Evolutionary conservation across 1,284 basidiomycete genomes (phyloP).

Genomic region (Blastosporella zonata): DNA sequence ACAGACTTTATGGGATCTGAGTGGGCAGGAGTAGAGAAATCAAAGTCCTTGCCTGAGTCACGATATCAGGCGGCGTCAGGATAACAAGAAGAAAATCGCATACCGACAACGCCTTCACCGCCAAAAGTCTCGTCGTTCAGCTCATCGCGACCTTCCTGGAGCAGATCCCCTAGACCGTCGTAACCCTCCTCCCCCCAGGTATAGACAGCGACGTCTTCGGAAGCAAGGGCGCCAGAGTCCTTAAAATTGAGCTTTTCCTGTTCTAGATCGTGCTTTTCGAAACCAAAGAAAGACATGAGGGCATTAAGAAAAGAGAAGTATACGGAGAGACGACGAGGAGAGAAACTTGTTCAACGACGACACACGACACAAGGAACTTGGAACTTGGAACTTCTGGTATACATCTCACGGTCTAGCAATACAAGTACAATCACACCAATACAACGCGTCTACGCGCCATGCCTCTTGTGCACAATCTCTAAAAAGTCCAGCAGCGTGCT

Average conservation of each 20-base stretch:
- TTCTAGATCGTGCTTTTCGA: slow-evolving; percentile 64
- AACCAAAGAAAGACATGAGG: slow-evolving; percentile 79
- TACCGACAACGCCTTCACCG: slow-evolving; percentile 62
- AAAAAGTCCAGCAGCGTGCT: slow-evolving; percentile 87
- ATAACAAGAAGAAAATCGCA: slow-evolving; percentile 14
- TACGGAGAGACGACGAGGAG: slow-evolving; percentile 5
- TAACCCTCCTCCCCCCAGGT: slow-evolving; percentile 90
- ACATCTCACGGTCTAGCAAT: slow-evolving; percentile 13
- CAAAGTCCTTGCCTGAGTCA: slow-evolving; percentile 83
- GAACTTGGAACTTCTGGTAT: slow-evolving; percentile 11
- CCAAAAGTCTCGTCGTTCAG: slow-evolving; percentile 98
- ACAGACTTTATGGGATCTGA: slow-evolving; percentile 28
- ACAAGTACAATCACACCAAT: slow-evolving; percentile 17
- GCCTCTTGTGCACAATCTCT: slow-evolving; percentile 59
- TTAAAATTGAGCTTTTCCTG: slow-evolving; percentile 56
- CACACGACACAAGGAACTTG: slow-evolving; percentile 2
- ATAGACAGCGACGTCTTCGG: slow-evolving; percentile 81
- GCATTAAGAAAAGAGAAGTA: slow-evolving; percentile 25
- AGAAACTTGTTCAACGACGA: not conserved
- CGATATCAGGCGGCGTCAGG: slow-evolving; percentile 10
- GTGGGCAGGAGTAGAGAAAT: slow-evolving; percentile 64
- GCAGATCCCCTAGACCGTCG: slow-evolving; percentile 84
- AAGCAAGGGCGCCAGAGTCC: slow-evolving; percentile 44
- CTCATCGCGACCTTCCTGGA: slow-evolving; percentile 88
- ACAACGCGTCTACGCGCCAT: slow-evolving; percentile 8